phyloP scores from a whole-genome alignment of 805 yeast genomes.

The Pichia insulana region DNA sequence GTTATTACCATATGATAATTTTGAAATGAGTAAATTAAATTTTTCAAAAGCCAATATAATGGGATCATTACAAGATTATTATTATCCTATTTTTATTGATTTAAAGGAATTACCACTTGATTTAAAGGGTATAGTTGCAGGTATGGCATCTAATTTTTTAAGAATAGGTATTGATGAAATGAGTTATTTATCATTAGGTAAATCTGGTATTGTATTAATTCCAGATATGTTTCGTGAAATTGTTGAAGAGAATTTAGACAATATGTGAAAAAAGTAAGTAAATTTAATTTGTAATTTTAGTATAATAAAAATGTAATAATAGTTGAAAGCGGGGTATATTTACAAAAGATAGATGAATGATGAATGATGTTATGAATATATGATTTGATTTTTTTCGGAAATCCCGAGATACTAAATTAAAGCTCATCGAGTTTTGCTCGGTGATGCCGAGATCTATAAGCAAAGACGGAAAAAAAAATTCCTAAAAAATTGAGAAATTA shows the following conservation, averaged over 20 bases:
- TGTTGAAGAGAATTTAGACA: constrained; percentile 12
- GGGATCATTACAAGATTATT: constrained; percentile 49
- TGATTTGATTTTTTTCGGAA: too few species aligned
- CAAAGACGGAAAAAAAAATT: too few species aligned
- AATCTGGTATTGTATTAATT: constrained; percentile 50
- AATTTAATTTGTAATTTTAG: neutral
- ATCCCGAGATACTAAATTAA: too few species aligned
- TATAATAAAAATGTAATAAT: neutral
- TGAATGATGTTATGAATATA: too few species aligned
- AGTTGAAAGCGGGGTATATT: too few species aligned
- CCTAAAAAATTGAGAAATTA: too few species aligned
- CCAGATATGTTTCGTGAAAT: constrained; percentile 34
- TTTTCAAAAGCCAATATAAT: constrained; percentile 35
- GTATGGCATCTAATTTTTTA: constrained; percentile 44
- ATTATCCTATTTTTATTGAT: constrained; percentile 50
- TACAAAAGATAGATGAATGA: too few species aligned
- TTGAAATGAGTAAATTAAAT: constrained; percentile 30
- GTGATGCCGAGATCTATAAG: too few species aligned
- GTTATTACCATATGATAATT: constrained; percentile 35
- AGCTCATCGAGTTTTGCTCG: too few species aligned
- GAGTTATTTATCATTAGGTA: constrained; percentile 54
- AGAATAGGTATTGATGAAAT: constrained; percentile 33
- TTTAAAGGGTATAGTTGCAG: constrained; percentile 59
- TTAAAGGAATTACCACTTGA: constrained; percentile 46
- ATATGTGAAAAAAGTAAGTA: neutral